Percentiles rank a stretch among this genome's conserved stretches.
Conservation (phyloP, 2,329 filamentous ascomycete genomes). For the Aspergillus sergii region DNA sequence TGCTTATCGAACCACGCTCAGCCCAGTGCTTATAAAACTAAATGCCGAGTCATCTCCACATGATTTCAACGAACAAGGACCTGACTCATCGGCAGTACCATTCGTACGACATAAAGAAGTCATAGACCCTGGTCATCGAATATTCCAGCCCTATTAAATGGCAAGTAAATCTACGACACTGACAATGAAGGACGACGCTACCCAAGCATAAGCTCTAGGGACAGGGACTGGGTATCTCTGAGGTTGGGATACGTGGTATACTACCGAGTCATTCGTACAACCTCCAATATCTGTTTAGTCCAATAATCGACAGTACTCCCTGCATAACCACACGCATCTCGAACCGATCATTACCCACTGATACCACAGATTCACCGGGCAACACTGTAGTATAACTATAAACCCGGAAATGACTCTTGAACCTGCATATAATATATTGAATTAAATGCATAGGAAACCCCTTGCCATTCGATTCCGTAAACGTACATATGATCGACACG, state of each 20-base stretch:
- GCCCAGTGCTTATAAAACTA: background rate
- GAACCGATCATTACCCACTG: background rate
- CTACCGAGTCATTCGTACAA: background rate
- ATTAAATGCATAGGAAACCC: background rate
- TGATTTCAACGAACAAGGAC: background rate
- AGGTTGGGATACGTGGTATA: background rate
- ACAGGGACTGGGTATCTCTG: background rate
- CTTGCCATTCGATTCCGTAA: background rate
- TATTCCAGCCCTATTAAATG: slow-evolving; percentile 2
- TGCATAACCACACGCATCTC: background rate
- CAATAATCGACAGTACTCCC: slow-evolving; percentile 1
- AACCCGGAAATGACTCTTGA: background rate
- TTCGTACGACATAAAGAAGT: background rate
- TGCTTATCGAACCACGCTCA: background rate
- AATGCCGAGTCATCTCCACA: slow-evolving; percentile 2
- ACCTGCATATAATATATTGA: background rate
- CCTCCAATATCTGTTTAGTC: background rate
- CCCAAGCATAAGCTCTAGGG: background rate
- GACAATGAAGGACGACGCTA: background rate
- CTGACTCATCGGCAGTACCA: background rate
- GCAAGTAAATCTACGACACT: slow-evolving; percentile 1
- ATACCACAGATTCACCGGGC: background rate
- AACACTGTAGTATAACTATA: background rate
- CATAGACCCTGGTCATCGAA: background rate
- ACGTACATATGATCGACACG: background rate